Conservation (phyloP, 1,284 basidiomycete species). For the Cystobasidium pallidum region DNA sequence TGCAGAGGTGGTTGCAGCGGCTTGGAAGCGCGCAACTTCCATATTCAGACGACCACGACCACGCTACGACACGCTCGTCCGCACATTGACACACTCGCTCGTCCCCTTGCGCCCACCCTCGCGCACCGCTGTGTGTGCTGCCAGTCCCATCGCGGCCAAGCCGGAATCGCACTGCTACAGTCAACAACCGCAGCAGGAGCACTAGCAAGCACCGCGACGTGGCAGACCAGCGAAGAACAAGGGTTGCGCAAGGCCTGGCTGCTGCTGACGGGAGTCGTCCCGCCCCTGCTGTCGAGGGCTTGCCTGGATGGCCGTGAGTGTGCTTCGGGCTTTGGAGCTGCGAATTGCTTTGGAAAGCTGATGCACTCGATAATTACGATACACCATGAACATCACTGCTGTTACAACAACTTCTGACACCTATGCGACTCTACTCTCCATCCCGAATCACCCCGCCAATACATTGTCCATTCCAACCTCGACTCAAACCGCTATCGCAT, state of each 20-base stretch:
- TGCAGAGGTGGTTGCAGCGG: no score
- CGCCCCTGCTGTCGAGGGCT: not conserved
- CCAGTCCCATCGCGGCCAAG: constrained; percentile 12
- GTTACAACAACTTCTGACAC: not conserved
- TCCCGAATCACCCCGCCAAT: not conserved
- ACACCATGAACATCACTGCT: not conserved
- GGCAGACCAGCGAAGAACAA: not conserved
- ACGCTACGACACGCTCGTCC: no score
- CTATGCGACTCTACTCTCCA: not conserved
- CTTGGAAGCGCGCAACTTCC: no score
- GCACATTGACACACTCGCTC: no score
- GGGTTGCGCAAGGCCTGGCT: not conserved
- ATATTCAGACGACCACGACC: no score
- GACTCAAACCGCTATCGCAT: not conserved
- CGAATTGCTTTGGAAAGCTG: not conserved
- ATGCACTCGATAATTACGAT: not conserved
- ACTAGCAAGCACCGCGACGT: not conserved
- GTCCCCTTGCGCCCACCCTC: no score
- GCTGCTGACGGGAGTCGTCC: not conserved
- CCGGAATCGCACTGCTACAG: not conserved
- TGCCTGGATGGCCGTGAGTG: constrained; percentile 39
- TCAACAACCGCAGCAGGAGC: constrained; percentile 26
- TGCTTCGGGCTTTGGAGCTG: not conserved
- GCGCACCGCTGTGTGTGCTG: no score
- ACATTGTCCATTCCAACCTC: constrained; percentile 13